Evolutionary conservation across 2,329 filamentous ascomycete species (phyloP).

Genomic region (Dactylonectria macrodidyma): DNA sequence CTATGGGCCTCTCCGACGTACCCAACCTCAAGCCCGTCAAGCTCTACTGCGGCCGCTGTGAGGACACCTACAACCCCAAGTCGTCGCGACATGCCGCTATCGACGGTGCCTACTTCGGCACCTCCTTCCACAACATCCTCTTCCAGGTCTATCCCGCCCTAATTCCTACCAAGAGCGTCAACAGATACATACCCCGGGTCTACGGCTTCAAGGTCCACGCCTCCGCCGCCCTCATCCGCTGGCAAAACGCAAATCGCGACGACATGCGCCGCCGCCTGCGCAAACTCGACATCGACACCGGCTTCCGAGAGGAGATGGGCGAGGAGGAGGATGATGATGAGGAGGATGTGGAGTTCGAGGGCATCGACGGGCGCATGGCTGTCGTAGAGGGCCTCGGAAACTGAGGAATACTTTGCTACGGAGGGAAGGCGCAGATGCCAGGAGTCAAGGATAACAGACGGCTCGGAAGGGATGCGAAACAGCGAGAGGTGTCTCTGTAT

Average conservation of each 20-base stretch:
- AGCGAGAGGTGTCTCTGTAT: not conserved
- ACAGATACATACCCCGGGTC: conserved; percentile 89
- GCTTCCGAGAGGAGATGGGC: conserved; percentile 80
- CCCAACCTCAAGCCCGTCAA: conserved; percentile 92
- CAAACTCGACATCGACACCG: conserved; percentile 81
- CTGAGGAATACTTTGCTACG: conserved; percentile 17
- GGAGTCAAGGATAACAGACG: conserved; percentile 22
- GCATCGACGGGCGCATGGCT: conserved; percentile 51
- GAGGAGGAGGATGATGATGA: conserved; percentile 76
- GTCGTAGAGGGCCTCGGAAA: conserved; percentile 47
- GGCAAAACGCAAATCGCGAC: conserved; percentile 87
- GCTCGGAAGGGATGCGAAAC: conserved; percentile 17
- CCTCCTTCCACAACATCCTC: conserved; percentile 98
- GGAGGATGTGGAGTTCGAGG: conserved; percentile 60
- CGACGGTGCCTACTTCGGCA: conserved; percentile 98
- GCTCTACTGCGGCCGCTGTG: conserved; percentile 96
- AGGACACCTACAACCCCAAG: conserved; percentile 99
- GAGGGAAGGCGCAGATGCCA: conserved; percentile 12
- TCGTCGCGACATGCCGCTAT: conserved; percentile 95
- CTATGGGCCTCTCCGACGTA: conserved; percentile 93
- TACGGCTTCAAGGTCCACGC: conserved; percentile 98
- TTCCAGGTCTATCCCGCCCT: conserved; percentile 98
- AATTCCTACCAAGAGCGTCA: conserved; percentile 86
- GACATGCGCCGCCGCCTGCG: conserved; percentile 85
- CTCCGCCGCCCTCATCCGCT: conserved; percentile 87